phyloP scores from a whole-genome alignment of 352 stramenopile genomes.

The Phytophthora tubulina region DNA sequence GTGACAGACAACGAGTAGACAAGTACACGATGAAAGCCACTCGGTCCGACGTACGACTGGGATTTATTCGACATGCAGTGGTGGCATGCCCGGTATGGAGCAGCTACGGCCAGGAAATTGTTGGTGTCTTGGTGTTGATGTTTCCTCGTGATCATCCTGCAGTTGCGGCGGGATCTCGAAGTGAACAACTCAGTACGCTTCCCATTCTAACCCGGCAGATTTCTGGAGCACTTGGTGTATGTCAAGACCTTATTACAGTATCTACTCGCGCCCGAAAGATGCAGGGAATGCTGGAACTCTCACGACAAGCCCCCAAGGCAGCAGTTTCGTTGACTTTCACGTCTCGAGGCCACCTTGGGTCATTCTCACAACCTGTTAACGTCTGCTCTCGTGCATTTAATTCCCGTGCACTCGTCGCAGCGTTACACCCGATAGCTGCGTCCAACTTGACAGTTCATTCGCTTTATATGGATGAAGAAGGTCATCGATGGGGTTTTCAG shows the following conservation, averaged over 20 bases:
- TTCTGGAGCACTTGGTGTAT: slow-evolving; percentile 75
- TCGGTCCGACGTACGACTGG: slow-evolving; percentile 53
- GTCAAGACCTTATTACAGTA: slow-evolving; percentile 59
- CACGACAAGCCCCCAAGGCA: slow-evolving; percentile 34
- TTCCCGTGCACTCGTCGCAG: slow-evolving; percentile 20
- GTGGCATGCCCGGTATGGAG: slow-evolving; percentile 81
- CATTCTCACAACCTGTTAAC: slow-evolving; percentile 72
- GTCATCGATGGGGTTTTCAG: slow-evolving; percentile 62
- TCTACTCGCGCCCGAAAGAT: slow-evolving; percentile 54
- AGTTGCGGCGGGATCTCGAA: slow-evolving; percentile 30
- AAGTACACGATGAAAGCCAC: slow-evolving; percentile 52
- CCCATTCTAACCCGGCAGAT: slow-evolving; percentile 76
- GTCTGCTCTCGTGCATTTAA: slow-evolving; percentile 53
- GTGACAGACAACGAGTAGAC: slow-evolving; percentile 18
- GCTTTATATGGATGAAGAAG: slow-evolving; percentile 67
- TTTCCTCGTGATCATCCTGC: slow-evolving; percentile 49
- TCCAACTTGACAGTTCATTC: slow-evolving; percentile 46
- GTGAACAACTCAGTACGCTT: slow-evolving; percentile 63
- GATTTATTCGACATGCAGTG: slow-evolving; percentile 70
- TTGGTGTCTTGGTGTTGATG: slow-evolving; percentile 74
- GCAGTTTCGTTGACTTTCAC: slow-evolving; percentile 62
- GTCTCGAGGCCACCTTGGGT: slow-evolving; percentile 53
- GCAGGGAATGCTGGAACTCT: slow-evolving; percentile 63
- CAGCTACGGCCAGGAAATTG: slow-evolving; percentile 63
- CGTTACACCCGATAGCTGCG: slow-evolving; percentile 40